Conservation (phyloP, 2,329 filamentous ascomycete species). For the Escovopsis sp. region DNA sequence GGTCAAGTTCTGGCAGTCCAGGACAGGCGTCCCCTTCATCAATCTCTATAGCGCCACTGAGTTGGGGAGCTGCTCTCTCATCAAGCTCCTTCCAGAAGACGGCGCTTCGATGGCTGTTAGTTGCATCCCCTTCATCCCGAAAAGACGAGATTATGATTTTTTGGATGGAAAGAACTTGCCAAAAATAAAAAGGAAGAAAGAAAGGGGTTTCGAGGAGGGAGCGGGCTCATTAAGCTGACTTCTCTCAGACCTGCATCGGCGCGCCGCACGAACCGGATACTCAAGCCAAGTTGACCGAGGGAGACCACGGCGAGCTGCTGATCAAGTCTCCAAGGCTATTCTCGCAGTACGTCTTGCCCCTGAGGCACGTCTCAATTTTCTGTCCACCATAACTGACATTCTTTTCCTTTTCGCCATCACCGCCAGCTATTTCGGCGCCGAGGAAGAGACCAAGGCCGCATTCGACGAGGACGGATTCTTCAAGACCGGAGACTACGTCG, state of each 20-base stretch:
- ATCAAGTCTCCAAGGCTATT: slow-evolving; percentile 8
- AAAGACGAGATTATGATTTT: no score
- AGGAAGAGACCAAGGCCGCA: slow-evolving; percentile 61
- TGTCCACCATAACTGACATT: background rate
- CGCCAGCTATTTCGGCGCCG: slow-evolving; percentile 24
- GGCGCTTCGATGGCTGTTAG: no score
- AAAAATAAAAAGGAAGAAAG: no score
- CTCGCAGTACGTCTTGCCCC: slow-evolving; percentile 4
- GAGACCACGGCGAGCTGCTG: slow-evolving; percentile 8
- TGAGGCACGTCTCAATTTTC: no score
- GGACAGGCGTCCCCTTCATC: slow-evolving; percentile 4
- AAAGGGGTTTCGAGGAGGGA: no score
- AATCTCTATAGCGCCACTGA: slow-evolving; percentile 8
- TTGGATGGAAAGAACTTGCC: no score
- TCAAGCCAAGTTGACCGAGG: slow-evolving; percentile 6
- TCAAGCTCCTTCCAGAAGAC: no score
- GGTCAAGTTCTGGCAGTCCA: slow-evolving; percentile 7
- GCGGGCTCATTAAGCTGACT: no score
- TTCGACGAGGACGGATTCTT: slow-evolving; percentile 82
- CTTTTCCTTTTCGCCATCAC: no score
- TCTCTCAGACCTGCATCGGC: slow-evolving; percentile 4
- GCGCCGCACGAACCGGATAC: slow-evolving; percentile 1
- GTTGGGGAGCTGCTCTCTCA: no score
- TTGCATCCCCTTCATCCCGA: no score
- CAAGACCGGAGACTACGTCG: slow-evolving; percentile 73